Evolutionary conservation across 768 basidiomycete genomes (phyloP).

Genomic region (Butyriboletus loyo): DNA sequence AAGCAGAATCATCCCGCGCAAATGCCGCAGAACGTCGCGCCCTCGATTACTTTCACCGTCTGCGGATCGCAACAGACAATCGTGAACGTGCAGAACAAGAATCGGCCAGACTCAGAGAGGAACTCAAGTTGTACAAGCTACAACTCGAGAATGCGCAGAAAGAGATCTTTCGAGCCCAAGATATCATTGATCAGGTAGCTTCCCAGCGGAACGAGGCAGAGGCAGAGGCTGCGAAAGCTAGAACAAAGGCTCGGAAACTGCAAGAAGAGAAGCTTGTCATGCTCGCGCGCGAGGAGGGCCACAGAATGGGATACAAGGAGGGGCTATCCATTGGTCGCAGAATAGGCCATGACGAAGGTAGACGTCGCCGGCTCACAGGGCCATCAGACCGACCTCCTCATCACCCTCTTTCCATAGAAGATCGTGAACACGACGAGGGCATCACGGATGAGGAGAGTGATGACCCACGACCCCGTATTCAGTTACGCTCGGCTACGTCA

Average conservation of each 20-base stretch:
- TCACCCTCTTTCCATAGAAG: slow-evolving; percentile 10
- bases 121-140: slow-evolving; percentile 44
- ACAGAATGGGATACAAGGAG: slow-evolving; percentile 39
- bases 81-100: slow-evolving; percentile 40
- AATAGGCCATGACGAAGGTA: slow-evolving; percentile 31
- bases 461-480: slow-evolving; percentile 13
- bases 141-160: slow-evolving; percentile 44
- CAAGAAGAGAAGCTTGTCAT: slow-evolving; percentile 41
- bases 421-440: slow-evolving; percentile 10
- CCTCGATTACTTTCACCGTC: slow-evolving; percentile 42
- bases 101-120: slow-evolving; percentile 36
- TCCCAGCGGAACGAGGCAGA: slow-evolving; percentile 44
- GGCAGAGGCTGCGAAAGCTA: slow-evolving; percentile 42
- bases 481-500: slow-evolving; percentile 15
- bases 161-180: slow-evolving; percentile 43
- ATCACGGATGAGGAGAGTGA: slow-evolving; percentile 21
- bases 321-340: slow-evolving; percentile 36
- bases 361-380: slow-evolving; percentile 6
- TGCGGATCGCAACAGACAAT: slow-evolving; percentile 40
- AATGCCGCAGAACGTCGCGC: slow-evolving; percentile 45
- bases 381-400: slow-evolving; percentile 13
- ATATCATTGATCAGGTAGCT: slow-evolving; percentile 41
- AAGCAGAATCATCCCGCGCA: slow-evolving; percentile 41
- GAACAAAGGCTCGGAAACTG: slow-evolving; percentile 42
- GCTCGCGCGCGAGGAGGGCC: slow-evolving; percentile 44